Evolutionary conservation across 2,329 filamentous ascomycete species (phyloP).

Genomic region (Aspergillus glaucus): DNA sequence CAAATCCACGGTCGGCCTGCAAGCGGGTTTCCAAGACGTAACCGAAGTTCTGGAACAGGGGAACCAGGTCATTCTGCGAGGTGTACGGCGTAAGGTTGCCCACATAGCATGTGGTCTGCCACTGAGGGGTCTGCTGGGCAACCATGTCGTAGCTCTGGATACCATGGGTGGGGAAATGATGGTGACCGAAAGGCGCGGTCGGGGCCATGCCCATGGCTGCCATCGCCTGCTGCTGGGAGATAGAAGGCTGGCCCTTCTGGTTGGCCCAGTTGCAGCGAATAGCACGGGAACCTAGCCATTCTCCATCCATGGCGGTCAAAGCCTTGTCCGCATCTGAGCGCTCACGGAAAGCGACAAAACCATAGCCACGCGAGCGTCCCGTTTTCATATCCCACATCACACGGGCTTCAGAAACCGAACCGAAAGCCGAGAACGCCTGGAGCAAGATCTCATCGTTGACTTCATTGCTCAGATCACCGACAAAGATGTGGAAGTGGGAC

Average conservation of each 20-base stretch:
- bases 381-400: constrained; percentile 99
- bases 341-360: constrained; percentile 95
- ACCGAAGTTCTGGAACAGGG: constrained; percentile 96
- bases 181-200: constrained; percentile 90
- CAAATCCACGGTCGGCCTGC: constrained; percentile 95
- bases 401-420: constrained; percentile 90
- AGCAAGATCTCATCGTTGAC: constrained; percentile 93
- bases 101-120: constrained; percentile 98
- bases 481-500: constrained; percentile 98
- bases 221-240: constrained; percentile 96
- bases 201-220: constrained; percentile 96
- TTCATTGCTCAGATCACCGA: constrained; percentile 95
- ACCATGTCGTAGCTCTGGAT: constrained; percentile 98
- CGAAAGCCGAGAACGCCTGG: constrained; percentile 94
- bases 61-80: constrained; percentile 92
- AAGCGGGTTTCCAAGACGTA: constrained; percentile 96
- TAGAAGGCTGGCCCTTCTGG: constrained; percentile 98
- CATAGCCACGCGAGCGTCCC: constrained; percentile 91
- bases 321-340: constrained; percentile 92
- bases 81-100: constrained; percentile 98
- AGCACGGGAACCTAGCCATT: constrained; percentile 95
- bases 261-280: constrained; percentile 99
- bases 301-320: constrained; percentile 94
- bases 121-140: constrained; percentile 85
- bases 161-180: constrained; percentile 95